Conservation (phyloP, 73 alveolate genomes). For the Diophrys appendiculata region DNA sequence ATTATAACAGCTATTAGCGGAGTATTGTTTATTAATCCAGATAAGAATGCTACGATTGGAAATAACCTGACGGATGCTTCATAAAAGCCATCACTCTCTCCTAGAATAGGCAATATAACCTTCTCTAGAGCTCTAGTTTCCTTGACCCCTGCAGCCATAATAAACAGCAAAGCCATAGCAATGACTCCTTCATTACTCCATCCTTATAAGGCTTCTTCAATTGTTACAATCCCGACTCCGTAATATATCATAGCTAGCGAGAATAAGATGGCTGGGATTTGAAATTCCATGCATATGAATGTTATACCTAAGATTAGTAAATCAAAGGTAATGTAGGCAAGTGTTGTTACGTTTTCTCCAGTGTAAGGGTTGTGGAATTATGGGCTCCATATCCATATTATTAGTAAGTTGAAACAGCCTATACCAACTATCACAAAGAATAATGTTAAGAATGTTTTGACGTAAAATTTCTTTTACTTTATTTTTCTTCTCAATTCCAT, state of each 20-base stretch:
- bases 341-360: background rate
- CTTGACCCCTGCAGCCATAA: constrained; percentile 9
- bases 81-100: background rate
- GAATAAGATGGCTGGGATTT: background rate
- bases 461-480: background rate
- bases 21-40: background rate
- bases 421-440: background rate
- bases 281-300: background rate
- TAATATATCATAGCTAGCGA: background rate
- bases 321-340: constrained; percentile 3
- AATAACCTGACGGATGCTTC: background rate
- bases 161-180: background rate
- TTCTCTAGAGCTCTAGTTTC: background rate
- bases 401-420: background rate
- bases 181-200: constrained; percentile 7
- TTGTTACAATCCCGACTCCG: background rate
- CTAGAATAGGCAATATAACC: background rate
- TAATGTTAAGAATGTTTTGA: too few relatives aligned
- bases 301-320: background rate
- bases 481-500: background rate
- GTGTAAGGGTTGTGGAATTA: background rate
- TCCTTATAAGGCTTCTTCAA: background rate
- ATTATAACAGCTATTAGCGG: constrained; percentile 3
- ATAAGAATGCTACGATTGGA: background rate
- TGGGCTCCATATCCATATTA: background rate